Conservation (phyloP, 441 rosid species). For the Capsella rubella region DNA sequence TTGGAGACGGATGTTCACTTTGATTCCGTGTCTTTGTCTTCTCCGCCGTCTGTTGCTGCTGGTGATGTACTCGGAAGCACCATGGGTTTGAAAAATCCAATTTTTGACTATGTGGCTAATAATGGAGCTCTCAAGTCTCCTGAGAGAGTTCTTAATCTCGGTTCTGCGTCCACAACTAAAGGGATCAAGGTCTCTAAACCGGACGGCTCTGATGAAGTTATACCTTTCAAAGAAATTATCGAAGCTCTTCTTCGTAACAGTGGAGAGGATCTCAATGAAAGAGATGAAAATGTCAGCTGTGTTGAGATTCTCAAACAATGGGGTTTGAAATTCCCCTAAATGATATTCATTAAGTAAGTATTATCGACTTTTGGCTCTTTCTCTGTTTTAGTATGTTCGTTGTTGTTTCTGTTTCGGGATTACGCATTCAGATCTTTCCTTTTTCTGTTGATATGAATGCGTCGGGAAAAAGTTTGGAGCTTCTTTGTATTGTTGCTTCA, state of each 20-base stretch:
- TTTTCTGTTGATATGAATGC: conserved; percentile 18
- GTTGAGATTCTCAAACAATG: conserved; percentile 7
- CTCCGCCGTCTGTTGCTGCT: conserved; percentile 7
- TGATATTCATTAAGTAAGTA: neutral
- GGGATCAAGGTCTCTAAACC: neutral
- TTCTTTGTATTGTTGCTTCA: conserved; percentile 8
- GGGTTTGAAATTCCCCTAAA: conserved; percentile 19
- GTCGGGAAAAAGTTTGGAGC: conserved; percentile 11
- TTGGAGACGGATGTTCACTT: neutral
- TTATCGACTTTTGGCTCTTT: neutral
- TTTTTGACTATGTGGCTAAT: neutral
- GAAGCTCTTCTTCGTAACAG: conserved; percentile 38
- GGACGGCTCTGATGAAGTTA: neutral
- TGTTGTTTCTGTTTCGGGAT: neutral
- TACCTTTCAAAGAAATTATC: conserved; percentile 26
- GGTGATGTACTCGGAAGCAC: neutral
- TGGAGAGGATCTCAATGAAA: conserved; percentile 1
- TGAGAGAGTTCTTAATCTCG: neutral
- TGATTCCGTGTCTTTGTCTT: neutral
- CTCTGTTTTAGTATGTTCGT: neutral
- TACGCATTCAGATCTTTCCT: conserved; percentile 6
- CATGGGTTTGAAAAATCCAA: neutral
- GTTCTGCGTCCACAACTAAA: neutral
- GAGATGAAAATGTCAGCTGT: conserved; percentile 20
- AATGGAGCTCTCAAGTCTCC: neutral